Evolutionary conservation across 148 eudicot species (phyloP).

Genomic region (Cornus kousa): DNA sequence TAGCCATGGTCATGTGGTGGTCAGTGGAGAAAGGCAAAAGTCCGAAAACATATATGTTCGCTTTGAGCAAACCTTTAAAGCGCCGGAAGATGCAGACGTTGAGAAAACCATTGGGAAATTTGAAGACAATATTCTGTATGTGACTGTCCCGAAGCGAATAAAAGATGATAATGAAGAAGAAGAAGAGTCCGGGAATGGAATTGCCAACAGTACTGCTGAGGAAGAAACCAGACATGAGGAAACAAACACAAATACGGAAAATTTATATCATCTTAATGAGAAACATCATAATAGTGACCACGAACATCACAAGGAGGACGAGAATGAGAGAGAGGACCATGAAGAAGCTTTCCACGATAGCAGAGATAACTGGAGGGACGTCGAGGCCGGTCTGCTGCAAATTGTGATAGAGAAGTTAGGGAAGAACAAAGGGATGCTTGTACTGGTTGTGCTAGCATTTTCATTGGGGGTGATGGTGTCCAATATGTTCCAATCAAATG

Average conservation of each 20-base stretch:
- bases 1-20: slow-evolving; percentile 24
- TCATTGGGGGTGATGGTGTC: slow-evolving; percentile 51
- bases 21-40: slow-evolving; percentile 45
- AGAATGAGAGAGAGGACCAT: background rate
- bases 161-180: background rate
- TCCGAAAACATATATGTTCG: slow-evolving; percentile 27
- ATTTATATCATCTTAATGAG: background rate
- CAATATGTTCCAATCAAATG: slow-evolving; percentile 30
- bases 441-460: slow-evolving; percentile 59
- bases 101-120: slow-evolving; percentile 35
- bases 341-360: background rate
- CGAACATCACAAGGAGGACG: background rate
- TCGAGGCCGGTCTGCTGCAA: slow-evolving; percentile 16
- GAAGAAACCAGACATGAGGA: background rate
- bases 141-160: slow-evolving; percentile 42
- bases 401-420: slow-evolving; percentile 22
- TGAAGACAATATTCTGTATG: slow-evolving; percentile 42
- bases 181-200: background rate
- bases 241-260: background rate
- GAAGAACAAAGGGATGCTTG: slow-evolving; percentile 38
- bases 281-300: background rate
- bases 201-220: background rate
- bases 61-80: slow-evolving; percentile 37
- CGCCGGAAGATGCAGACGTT: slow-evolving; percentile 45
- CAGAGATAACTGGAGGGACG: background rate